These are phyloP conservation scores for Eurotiales sp. DNA, from an alignment of 2,329 filamentous ascomycete species.

Conservation along the genomic window DNA sequence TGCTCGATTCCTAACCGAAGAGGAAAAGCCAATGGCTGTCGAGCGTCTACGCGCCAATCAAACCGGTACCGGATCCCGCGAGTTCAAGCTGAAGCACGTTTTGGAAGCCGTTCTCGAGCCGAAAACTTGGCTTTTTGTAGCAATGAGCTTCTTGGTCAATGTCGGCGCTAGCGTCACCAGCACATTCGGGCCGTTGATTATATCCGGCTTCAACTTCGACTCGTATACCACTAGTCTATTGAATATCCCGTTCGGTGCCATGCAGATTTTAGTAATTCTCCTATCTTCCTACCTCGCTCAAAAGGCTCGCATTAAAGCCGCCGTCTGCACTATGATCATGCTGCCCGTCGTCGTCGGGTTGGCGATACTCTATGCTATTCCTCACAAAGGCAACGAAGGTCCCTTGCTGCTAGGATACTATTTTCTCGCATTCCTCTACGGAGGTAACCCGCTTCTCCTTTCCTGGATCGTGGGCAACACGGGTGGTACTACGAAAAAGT, in stretches of 20 bases:
- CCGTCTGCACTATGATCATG: slow-evolving; percentile 52
- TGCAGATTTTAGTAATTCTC: slow-evolving; percentile 60
- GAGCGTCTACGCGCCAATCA: slow-evolving; percentile 51
- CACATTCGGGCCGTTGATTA: slow-evolving; percentile 62
- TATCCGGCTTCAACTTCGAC: slow-evolving; percentile 59
- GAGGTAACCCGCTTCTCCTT: slow-evolving; percentile 62
- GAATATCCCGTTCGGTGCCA: slow-evolving; percentile 63
- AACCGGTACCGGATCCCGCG: slow-evolving; percentile 43
- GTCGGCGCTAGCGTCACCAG: slow-evolving; percentile 62
- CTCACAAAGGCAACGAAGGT: slow-evolving; percentile 39
- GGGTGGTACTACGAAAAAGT: slow-evolving; percentile 65
- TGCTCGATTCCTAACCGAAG: slow-evolving; percentile 45
- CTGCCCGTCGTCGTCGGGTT: slow-evolving; percentile 59
- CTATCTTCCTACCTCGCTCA: slow-evolving; percentile 57
- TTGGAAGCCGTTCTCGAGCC: slow-evolving; percentile 41
- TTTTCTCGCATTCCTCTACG: slow-evolving; percentile 63
- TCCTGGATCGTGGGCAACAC: slow-evolving; percentile 69
- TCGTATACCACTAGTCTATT: slow-evolving; percentile 57
- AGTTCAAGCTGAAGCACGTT: slow-evolving; percentile 46
- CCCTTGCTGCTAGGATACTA: slow-evolving; percentile 61
- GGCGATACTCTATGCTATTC: slow-evolving; percentile 53
- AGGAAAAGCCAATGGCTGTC: slow-evolving; percentile 46
- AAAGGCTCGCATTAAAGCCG: slow-evolving; percentile 55
- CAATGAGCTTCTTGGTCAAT: slow-evolving; percentile 59
- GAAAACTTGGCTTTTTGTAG: slow-evolving; percentile 58